Percentiles rank a stretch among this genome's conserved stretches.
These are phyloP conservation scores for Funneliformis mosseae DNA, from an alignment of 192 early-diverging fungal genomes.

Conservation along the genomic window DNA sequence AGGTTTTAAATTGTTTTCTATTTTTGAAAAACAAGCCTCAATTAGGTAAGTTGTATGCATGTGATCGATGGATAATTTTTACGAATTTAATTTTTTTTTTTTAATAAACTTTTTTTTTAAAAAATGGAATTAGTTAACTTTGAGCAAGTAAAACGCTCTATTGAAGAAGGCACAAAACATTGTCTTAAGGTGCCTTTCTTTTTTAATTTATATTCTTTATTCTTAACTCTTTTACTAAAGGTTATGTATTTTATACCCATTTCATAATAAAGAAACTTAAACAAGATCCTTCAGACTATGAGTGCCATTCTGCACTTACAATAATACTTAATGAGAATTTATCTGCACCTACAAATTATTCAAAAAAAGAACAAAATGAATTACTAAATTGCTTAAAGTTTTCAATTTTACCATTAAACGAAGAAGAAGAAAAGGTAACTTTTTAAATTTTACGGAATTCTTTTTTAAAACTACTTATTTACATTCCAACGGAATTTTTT, in stretches of 20 bases:
- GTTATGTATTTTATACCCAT: background rate
- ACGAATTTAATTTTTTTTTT: too few species aligned
- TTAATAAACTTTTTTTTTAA: too few species aligned
- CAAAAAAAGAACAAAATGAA: slow-evolving; percentile 1
- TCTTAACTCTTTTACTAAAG: background rate
- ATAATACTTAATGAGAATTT: background rate
- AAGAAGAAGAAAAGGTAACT: slow-evolving; percentile 3
- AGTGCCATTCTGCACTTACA: background rate
- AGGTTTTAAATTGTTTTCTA: too few species aligned
- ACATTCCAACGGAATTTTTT: background rate
- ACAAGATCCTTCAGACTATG: slow-evolving; percentile 4
- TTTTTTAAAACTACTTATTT: background rate
- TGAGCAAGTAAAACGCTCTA: background rate
- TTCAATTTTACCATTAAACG: background rate
- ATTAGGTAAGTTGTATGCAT: too few species aligned
- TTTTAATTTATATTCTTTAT: background rate
- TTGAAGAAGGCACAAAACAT: background rate
- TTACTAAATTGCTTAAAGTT: background rate
- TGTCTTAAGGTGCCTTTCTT: slow-evolving; percentile 5
- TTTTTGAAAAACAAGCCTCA: too few species aligned
- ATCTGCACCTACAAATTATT: background rate
- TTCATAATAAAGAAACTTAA: background rate
- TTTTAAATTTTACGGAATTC: background rate
- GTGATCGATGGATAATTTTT: too few species aligned
- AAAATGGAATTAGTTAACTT: background rate